Base-by-base conservation (phyloP, 1,284 basidiomycete species). In the Pulchroboletus neoregius region DNA sequence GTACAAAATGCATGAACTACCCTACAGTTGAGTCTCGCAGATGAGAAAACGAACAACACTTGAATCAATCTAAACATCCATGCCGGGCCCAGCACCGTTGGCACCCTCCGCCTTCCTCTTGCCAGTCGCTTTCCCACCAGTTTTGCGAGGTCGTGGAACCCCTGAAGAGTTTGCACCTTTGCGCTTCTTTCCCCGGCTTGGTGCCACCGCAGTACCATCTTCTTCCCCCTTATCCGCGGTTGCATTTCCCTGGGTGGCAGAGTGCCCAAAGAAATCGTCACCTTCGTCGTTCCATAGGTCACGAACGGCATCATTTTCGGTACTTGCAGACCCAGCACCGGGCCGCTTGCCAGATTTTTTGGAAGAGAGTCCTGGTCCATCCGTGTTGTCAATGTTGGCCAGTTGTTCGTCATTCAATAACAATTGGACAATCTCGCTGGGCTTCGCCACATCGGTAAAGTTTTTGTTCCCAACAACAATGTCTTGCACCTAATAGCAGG, bases 401-500 rank as follows among this genome's bases (percentile, higher is more conserved):
- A 85, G 69, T 63, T 92, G 91, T 60, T 98, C 94, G 62, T 99
- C 95, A 66, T 94, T 95, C 60, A 99, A 80, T 48, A 99, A 75
- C 47, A 99, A 71, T 52, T 94, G 93, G 7, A 97, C 94, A 50
- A 99, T 97, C 67, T 99, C 96, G 70, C 93, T 94, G 23, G 94
- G 91, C 68, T 94, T 96, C 35, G 93, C 86, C 48, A 91, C 89
- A 53, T 96, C 87, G 16, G 87, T 84, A 67, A 97, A 85, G 49
- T 82, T 93, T 71, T 97, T 97, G 71, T 91, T 94, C 49, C 96
- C 96, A 12, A 99, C 96, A 51, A 99, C 96, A 54, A 99, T 96
- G 63, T 99, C 96, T 82, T 99, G 96, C 7, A 96, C 92, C 91
- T 93, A 54, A 18, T 37, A 43, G 22, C 51, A 43, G 13, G 36